Conservation (phyloP, 345 rosid species). For the Raphanus raphanistrum region DNA sequence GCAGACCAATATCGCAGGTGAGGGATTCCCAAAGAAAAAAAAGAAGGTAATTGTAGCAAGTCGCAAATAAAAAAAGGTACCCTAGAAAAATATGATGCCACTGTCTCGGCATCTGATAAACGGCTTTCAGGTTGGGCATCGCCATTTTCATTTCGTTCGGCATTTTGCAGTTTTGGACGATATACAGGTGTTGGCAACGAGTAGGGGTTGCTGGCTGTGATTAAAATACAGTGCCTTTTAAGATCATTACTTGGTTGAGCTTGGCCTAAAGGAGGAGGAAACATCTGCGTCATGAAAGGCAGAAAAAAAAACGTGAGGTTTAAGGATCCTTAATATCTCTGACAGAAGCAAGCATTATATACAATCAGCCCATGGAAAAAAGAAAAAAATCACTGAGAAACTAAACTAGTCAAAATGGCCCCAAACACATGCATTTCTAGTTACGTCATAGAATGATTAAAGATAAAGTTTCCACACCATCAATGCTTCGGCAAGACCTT, state of each 20-base stretch:
- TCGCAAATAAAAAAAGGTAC: constrained; percentile 40
- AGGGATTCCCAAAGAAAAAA: constrained; percentile 22
- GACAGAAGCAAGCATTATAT: constrained; percentile 21
- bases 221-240: constrained; percentile 82
- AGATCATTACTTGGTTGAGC: constrained; percentile 64
- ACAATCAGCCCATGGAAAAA: neutral
- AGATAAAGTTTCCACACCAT: constrained; percentile 55
- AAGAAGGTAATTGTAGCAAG: neutral
- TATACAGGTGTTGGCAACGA: constrained; percentile 93
- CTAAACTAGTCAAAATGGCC: constrained; percentile 10
- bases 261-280: constrained; percentile 67
- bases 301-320: constrained; percentile 31
- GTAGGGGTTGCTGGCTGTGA: constrained; percentile 92
- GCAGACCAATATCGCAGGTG: constrained; percentile 42
- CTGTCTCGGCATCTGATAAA: constrained; percentile 85
- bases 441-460: constrained; percentile 12
- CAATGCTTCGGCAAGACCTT: constrained; percentile 94
- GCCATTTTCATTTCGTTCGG: constrained; percentile 61
- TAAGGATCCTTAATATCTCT: constrained; percentile 1
- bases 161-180: constrained; percentile 65
- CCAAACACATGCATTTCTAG: constrained; percentile 4
- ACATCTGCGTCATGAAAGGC: constrained; percentile 59
- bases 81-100: constrained; percentile 75
- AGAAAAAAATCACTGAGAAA: neutral
- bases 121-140: constrained; percentile 65